These are phyloP conservation scores for Lactarius hengduanensis DNA, from an alignment of 768 basidiomycete genomes.

Conservation along the genomic window DNA sequence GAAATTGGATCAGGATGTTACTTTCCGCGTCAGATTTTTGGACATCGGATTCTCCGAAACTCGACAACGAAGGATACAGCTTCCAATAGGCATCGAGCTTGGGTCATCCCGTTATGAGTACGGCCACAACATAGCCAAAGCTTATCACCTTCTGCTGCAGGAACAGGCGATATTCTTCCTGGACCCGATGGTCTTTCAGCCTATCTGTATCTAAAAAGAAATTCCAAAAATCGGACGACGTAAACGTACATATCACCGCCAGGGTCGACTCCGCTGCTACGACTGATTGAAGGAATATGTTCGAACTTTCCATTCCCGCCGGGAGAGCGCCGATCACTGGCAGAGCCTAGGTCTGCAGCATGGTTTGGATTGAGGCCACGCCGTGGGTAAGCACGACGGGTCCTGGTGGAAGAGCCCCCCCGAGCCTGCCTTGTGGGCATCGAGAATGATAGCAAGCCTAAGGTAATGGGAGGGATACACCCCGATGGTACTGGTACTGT, in stretches of 20 bases:
- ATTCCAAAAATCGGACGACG: background rate
- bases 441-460: background rate
- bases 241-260: constrained; percentile 70
- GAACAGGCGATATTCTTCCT: constrained; percentile 66
- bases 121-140: background rate
- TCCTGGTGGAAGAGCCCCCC: background rate
- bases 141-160: constrained; percentile 62
- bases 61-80: constrained; percentile 33
- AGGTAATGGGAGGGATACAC: background rate
- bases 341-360: background rate
- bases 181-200: constrained; percentile 55
- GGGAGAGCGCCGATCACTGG: background rate
- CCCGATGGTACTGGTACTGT: too few species aligned
- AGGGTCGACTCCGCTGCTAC: constrained; percentile 71
- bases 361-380: background rate
- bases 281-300: constrained; percentile 67
- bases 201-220: constrained; percentile 38
- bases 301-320: constrained; percentile 35
- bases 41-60: constrained; percentile 20
- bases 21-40: constrained; percentile 54
- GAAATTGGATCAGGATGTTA: constrained; percentile 70
- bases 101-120: constrained; percentile 5
- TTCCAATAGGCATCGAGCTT: constrained; percentile 53
- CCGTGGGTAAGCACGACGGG: background rate
- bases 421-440: constrained; percentile 12